Conservation (phyloP, 2,329 filamentous ascomycete species). For the Hypoxylon sp. region DNA sequence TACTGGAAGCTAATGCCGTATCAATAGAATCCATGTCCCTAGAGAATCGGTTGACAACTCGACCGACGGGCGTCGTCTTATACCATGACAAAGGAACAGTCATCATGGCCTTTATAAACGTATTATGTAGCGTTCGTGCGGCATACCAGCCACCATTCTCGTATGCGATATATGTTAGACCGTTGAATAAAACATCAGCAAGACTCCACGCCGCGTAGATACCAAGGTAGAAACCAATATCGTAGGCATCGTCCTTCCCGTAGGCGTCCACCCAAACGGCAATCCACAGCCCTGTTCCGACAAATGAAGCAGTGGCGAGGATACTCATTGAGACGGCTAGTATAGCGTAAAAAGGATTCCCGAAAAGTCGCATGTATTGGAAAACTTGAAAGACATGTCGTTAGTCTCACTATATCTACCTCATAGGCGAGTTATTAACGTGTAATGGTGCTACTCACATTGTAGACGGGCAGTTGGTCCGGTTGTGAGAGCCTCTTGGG, state of each 20-base stretch:
- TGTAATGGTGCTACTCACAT: constrained; percentile 54
- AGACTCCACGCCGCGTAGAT: constrained; percentile 66
- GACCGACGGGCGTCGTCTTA: constrained; percentile 67
- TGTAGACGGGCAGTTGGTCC: constrained; percentile 62
- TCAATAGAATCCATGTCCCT: constrained; percentile 72
- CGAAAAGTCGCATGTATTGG: constrained; percentile 68
- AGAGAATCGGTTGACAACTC: constrained; percentile 69
- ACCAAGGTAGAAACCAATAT: constrained; percentile 67
- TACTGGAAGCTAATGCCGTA: constrained; percentile 59
- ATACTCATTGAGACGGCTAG: constrained; percentile 59
- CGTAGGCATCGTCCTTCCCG: constrained; percentile 59
- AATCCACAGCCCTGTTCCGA: constrained; percentile 65
- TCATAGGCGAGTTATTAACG: neutral
- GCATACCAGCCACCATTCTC: constrained; percentile 72
- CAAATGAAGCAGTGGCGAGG: constrained; percentile 60
- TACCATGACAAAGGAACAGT: constrained; percentile 71
- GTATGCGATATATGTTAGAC: constrained; percentile 62
- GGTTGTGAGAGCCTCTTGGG: constrained; percentile 65
- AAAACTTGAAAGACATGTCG: constrained; percentile 55
- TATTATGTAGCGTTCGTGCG: constrained; percentile 66
- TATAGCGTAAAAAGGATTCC: constrained; percentile 61
- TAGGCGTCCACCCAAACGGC: constrained; percentile 70
- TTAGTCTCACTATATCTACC: constrained; percentile 37
- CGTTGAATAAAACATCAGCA: constrained; percentile 61
- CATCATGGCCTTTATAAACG: constrained; percentile 67